Evolutionary conservation across 225 moss, liverwort and hornwort genomes (phyloP).

Genomic region (Neckera pumila): DNA sequence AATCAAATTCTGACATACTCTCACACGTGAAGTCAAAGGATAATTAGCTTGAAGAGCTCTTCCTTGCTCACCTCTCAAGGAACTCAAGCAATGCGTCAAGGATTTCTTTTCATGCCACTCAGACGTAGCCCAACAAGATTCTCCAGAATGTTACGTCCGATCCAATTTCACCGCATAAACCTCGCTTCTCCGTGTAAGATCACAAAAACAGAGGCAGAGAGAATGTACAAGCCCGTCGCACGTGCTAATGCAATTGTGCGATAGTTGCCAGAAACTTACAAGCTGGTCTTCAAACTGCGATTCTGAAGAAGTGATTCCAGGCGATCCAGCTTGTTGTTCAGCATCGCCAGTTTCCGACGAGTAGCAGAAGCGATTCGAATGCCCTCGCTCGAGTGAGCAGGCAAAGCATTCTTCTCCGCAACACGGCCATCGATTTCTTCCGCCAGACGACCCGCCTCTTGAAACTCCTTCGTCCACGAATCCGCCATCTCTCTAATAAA

Average conservation of each 20-base stretch:
- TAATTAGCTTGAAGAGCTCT: not conserved
- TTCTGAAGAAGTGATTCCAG: slow-evolving; percentile 61
- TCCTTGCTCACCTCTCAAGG: not conserved
- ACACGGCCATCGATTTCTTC: slow-evolving; percentile 68
- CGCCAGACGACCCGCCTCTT: slow-evolving; percentile 65
- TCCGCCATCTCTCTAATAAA: slow-evolving; percentile 45
- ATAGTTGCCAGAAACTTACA: not conserved
- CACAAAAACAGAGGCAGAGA: not conserved
- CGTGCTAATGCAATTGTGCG: not conserved
- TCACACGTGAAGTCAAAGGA: not conserved
- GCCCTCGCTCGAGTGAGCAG: slow-evolving; percentile 55
- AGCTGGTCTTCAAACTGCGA: not conserved
- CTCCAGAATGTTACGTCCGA: not conserved
- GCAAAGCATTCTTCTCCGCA: slow-evolving; percentile 59
- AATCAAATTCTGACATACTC: not conserved
- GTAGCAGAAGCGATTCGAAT: slow-evolving; percentile 57
- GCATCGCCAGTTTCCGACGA: slow-evolving; percentile 75
- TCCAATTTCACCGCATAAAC: not conserved
- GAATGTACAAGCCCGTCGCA: not conserved
- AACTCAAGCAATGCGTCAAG: not conserved
- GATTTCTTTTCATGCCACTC: not conserved
- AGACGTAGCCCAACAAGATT: not conserved
- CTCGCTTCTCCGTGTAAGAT: too few species aligned
- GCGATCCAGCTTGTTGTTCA: slow-evolving; percentile 81
- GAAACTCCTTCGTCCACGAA: slow-evolving; percentile 86